Evolutionary conservation across 2,329 filamentous ascomycete species (phyloP), one percentile per base, ranked within the genome.

Genomic region (Talaromyces sp.): DNA sequence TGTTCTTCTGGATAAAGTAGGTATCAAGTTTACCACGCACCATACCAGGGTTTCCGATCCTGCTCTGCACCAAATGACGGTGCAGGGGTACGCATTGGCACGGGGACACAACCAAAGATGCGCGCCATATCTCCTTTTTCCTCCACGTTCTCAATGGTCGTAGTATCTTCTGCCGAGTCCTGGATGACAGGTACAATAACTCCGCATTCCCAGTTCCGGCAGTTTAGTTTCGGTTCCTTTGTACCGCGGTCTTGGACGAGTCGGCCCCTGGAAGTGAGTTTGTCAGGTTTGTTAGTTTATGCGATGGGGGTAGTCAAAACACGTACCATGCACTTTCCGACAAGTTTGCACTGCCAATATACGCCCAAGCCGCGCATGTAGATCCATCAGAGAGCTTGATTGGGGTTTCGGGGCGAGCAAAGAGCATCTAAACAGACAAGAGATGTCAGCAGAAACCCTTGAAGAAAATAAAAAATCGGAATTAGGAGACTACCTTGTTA

Each of bases 181-280:
- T 64, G 64, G 55, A 66, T 68, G 27, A 90, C 79, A 10, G 88
- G 86, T 47, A 97, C 73, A 27, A 98, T 68, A 1, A 99, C 90
- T 39, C 95, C 95, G 71, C 92, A 96, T 77, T 98, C 95, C 93
- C 93, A 98, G 73, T 98, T 99, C 59, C 90, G 87, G 74, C 90
- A 92, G 64, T 84, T 92, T 65, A 98, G 81, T 73, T 92, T 96
- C 13, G 86, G 84, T 64, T 84, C 76, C 64, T 88, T 88, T 2
- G 85, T 88, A 8, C 73, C 76, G 66, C 83, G 86, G 68, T 96
- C 88, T 69, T 87, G 87, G 59, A 88, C 85, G 32, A 96, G 76
- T 54, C 87, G 87, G 25, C 93, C 95, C 93, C 89, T 91, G 64
- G 44, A 25, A 47, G 8, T 8, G 44, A 13, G 19, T 10, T 47